Base-by-base conservation (phyloP, 441 rosid species). In the Pelargonium fulgidum region DNA sequence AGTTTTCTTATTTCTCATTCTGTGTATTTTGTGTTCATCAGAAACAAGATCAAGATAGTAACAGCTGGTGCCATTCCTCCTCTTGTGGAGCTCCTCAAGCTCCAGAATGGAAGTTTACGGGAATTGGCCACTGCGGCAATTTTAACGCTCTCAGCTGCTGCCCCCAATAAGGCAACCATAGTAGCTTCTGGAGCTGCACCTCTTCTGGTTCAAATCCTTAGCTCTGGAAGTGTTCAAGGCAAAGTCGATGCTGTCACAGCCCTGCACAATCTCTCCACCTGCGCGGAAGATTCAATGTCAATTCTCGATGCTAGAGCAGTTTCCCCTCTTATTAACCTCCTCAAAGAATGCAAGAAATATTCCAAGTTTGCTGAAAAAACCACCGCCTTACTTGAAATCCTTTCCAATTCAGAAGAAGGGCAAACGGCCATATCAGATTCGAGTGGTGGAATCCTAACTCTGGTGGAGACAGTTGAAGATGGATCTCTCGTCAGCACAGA, bases 391-490 rank as follows among this genome's bases (percentile, higher is more conserved):
- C 85, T 90, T 39, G 90, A 87, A 76, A 80, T 86, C 75, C 79
- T 87, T 69, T 86, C 85, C 36, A 76, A 78, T 48, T 82, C 87
- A 22, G 90, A 87, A 72, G 91, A 86, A 64, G 93, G 93, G 13
- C 80, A 79, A 62, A 73, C 29, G 14, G 91, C 93, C 42, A 83
- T 90, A 70, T 80, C 83, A 10, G 67, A 73, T 63, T 77, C 85
- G 41, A 82, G 80, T 70, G 85, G 78, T 67, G 91, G 90, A 74
- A 88, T 90, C 65, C 77, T 86, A 68, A 83, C 91, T 47, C 63
- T 90, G 68, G 93, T 90, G 4, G 93, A 85, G 81, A 86, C 90
- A 3, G 78, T 90, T 41, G 96, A 90, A 80, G 90, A 90, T 67
- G 96, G 93, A 68, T 90, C 93, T 20, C 88, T 76, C 68, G 59